phyloP scores from a whole-genome alignment of 2,329 filamentous ascomycete species.

The Mycocentrospora acerina region DNA sequence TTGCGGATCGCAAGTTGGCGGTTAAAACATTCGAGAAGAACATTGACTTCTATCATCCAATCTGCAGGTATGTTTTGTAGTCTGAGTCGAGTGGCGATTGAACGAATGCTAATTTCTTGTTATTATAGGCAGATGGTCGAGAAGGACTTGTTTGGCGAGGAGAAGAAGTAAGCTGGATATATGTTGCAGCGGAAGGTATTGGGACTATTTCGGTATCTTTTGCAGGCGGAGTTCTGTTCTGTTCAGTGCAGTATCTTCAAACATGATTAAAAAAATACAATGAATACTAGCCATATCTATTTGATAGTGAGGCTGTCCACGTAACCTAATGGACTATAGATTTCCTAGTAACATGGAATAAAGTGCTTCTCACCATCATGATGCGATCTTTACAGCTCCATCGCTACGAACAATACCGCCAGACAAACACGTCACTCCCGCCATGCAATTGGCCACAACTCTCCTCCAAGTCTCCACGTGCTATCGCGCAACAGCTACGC shows the following conservation, averaged over 20 bases:
- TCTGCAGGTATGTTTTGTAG: constrained; percentile 62
- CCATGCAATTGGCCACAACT: not conserved
- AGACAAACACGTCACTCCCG: not conserved
- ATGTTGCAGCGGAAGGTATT: not conserved
- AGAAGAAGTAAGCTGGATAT: constrained; percentile 11
- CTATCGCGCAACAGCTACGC: constrained; percentile 10
- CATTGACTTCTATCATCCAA: constrained; percentile 92
- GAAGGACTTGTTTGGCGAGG: constrained; percentile 69
- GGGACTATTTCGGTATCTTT: no score
- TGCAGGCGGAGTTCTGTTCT: no score
- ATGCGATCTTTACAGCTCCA: no score
- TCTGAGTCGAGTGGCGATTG: not conserved
- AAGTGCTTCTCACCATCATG: no score
- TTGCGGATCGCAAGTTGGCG: constrained; percentile 73
- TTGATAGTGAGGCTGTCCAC: no score
- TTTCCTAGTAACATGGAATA: no score
- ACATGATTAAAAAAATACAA: not conserved
- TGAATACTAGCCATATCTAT: not conserved
- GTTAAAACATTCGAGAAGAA: constrained; percentile 83
- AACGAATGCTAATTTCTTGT: constrained; percentile 1
- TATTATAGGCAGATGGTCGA: constrained; percentile 68
- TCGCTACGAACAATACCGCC: no score
- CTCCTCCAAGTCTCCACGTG: constrained; percentile 6
- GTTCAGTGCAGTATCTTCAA: not conserved
- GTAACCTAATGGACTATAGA: no score